These are phyloP conservation scores for Chaetomiaceae sp. DNA, from an alignment of 2,329 filamentous ascomycete species.

Conservation along the genomic window DNA sequence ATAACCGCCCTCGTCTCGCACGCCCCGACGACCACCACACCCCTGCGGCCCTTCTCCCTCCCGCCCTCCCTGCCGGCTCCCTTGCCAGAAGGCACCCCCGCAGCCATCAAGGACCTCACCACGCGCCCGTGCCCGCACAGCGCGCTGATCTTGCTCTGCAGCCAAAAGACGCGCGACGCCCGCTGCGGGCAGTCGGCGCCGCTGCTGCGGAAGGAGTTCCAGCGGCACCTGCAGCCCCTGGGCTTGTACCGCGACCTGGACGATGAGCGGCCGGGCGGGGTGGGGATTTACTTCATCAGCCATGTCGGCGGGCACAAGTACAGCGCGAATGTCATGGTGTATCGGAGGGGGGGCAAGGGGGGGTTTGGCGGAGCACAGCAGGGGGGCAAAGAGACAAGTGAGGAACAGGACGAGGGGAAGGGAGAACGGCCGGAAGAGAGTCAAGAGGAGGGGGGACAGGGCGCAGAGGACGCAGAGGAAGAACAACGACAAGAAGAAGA, in stretches of 20 bases:
- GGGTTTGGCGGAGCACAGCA: constrained; percentile 42
- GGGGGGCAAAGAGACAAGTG: constrained; percentile 26
- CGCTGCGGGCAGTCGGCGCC: constrained; percentile 93
- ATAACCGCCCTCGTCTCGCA: constrained; percentile 66
- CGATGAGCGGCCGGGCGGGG: constrained; percentile 84
- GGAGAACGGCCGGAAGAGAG: constrained; percentile 2
- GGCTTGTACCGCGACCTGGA: constrained; percentile 82
- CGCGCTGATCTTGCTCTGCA: constrained; percentile 88
- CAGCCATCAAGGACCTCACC: constrained; percentile 32
- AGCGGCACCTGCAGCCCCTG: constrained; percentile 78
- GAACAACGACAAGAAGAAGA: constrained; percentile 7
- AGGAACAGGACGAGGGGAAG: neutral
- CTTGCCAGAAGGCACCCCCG: constrained; percentile 29
- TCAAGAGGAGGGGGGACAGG: neutral
- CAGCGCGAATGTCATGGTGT: constrained; percentile 89
- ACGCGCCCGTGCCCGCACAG: constrained; percentile 71
- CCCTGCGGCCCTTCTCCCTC: constrained; percentile 44
- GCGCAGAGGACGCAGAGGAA: neutral
- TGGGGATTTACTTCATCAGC: constrained; percentile 93
- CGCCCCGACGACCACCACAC: constrained; percentile 68
- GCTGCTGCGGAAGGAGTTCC: constrained; percentile 80
- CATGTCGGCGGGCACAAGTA: constrained; percentile 98
- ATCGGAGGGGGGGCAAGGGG: constrained; percentile 54
- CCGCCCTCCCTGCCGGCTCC: constrained; percentile 33
- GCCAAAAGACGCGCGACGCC: constrained; percentile 87